These are phyloP conservation scores for Astathelohania contejeani DNA, from an alignment of 371 early-diverging fungal genomes.

Conservation along the genomic window DNA sequence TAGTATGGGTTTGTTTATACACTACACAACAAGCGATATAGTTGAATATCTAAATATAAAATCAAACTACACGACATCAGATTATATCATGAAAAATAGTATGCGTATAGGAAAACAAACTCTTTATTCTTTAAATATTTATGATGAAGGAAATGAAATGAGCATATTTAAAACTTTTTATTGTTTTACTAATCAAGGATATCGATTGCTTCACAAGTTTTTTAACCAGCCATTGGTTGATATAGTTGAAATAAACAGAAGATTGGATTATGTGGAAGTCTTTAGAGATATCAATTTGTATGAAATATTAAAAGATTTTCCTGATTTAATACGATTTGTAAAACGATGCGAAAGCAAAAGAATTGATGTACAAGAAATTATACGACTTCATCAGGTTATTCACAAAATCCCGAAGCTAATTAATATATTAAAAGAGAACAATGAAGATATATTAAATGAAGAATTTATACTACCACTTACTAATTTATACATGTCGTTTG, in stretches of 20 bases:
- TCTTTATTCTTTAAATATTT: not conserved
- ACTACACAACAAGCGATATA: not conserved
- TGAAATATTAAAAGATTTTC: conserved; percentile 16
- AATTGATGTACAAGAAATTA: conserved; percentile 28
- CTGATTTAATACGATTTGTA: conserved; percentile 41
- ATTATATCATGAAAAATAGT: not conserved
- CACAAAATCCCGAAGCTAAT: conserved; percentile 10
- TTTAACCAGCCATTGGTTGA: conserved; percentile 31
- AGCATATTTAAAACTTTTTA: conserved; percentile 8
- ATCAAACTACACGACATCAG: not conserved
- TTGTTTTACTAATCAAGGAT: conserved; percentile 43
- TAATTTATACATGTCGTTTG: conserved; percentile 7
- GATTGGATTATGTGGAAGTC: conserved; percentile 34
- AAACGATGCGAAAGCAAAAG: conserved; percentile 23
- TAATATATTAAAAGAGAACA: conserved; percentile 1
- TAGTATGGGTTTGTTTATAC: conserved; percentile 21
- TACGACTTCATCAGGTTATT: conserved; percentile 32
- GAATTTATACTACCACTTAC: conserved; percentile 32
- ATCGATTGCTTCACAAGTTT: conserved; percentile 41
- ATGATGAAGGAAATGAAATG: not conserved
- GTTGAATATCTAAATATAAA: not conserved
- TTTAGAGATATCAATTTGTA: conserved; percentile 24
- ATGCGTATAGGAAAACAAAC: not conserved
- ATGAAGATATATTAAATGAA: conserved; percentile 2
- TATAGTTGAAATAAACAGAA: conserved; percentile 40